phyloP scores from a whole-genome alignment of 2,329 filamentous ascomycete species.

The Botrytis cinerea region DNA sequence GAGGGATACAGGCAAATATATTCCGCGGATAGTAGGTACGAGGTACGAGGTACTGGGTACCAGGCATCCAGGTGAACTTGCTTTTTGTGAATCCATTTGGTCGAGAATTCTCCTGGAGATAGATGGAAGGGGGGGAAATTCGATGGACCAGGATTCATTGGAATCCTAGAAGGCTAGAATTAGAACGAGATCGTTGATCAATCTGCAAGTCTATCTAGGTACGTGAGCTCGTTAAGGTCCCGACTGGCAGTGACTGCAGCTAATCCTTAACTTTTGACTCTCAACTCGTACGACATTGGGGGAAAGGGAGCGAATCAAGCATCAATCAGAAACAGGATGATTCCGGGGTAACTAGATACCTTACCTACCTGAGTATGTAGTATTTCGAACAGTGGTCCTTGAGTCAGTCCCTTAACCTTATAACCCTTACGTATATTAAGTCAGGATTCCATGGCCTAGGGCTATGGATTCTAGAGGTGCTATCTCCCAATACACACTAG shows the following conservation, averaged over 20 bases:
- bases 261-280: background rate
- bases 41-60: background rate
- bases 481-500: background rate
- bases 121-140: background rate
- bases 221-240: background rate
- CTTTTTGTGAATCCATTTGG: background rate
- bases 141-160: background rate
- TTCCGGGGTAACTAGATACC: background rate
- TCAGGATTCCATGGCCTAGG: background rate
- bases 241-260: background rate
- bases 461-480: background rate
- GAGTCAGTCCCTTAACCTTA: background rate
- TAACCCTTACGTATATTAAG: background rate
- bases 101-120: background rate
- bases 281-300: background rate
- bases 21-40: background rate
- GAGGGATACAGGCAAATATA: background rate
- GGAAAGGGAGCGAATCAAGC: background rate
- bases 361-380: background rate
- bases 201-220: slow-evolving; percentile 4
- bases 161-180: background rate
- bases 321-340: background rate
- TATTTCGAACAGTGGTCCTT: background rate
- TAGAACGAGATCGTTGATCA: background rate
- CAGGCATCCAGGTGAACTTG: background rate